Percentiles rank a stretch among this genome's conserved stretches.
These are phyloP conservation scores for Berberis thunbergii DNA, from an alignment of 164 flowering plant species.

Conservation along the genomic window DNA sequence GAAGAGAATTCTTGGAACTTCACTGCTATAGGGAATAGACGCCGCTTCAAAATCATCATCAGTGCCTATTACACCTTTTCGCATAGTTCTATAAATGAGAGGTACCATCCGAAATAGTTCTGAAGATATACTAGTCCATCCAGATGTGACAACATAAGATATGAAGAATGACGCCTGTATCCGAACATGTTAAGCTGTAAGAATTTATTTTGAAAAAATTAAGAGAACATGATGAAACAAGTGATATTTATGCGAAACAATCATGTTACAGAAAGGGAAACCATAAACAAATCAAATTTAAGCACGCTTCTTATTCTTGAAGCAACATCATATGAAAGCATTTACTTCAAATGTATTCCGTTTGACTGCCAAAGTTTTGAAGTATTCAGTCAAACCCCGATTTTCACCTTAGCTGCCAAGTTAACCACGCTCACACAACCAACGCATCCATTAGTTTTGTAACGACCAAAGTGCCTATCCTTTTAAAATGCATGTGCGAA, in stretches of 20 bases:
- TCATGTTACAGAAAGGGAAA: too few species aligned
- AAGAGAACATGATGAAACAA: neutral
- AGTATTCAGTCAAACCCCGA: too few species aligned
- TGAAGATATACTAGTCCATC: conserved; percentile 73
- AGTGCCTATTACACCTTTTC: conserved; percentile 15
- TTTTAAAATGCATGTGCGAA: too few species aligned
- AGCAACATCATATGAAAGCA: too few species aligned
- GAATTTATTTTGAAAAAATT: neutral
- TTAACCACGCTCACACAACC: too few species aligned
- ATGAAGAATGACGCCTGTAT: conserved; percentile 80
- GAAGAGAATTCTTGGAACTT: conserved; percentile 63
- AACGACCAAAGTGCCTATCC: too few species aligned
- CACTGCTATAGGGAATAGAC: conserved; percentile 51
- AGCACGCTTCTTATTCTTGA: too few species aligned
- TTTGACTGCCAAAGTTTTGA: too few species aligned
- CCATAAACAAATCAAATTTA: too few species aligned
- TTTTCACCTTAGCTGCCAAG: too few species aligned
- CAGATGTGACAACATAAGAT: conserved; percentile 85
- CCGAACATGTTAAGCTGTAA: neutral
- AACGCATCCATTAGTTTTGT: too few species aligned
- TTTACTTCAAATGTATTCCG: too few species aligned
- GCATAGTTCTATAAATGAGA: conserved; percentile 34
- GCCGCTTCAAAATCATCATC: conserved; percentile 48
- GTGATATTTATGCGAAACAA: neutral
- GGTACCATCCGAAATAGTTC: conserved; percentile 57